Base-by-base conservation (phyloP, 345 rosid genomes). In the Zanthoxylum bungeanum region DNA sequence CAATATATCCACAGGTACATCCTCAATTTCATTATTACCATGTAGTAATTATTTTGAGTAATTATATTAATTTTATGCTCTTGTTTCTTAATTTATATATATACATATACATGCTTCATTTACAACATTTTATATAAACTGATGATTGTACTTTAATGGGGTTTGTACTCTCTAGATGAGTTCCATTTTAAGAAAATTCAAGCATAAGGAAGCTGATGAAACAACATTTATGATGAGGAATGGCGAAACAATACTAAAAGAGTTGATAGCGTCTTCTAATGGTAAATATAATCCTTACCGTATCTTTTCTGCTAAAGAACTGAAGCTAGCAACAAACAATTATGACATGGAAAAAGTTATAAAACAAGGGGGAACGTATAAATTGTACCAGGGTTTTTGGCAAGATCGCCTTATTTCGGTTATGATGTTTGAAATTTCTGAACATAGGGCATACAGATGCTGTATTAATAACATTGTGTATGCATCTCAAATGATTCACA, bases 321-420 rank as follows among this genome's bases (percentile, higher is more conserved):
- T 80, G 4, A 0, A 24, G 30, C 39, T 7, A 37, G 74, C 80
- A 24, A 70, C 71, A n/a, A 40, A 57, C 39, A 16, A 68, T 70
- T 47, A 2, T 8, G 21, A 27, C 22, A 1, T 25, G 2, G 16
- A 21, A 12, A 37, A 52, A 2, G 1, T 59, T 19, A n/a, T 34
- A 36, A 0, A 12, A 2, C 16, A 16, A 10, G 25, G 1, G 2
- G 19, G 1, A 3, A n/a, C 5, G 46, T 73, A 25, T 14, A 4
- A 27, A 7, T 24, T 56, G 14, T 62, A 74, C 50, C 61, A 40
- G 30, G 71, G 74, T 1, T 5, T 30, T 57, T 60, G 61, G 11
- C 66, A 65, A 24, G 64, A 53, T 3, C 76, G 64, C n/a, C 64
- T 50, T 1, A 21, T 77, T 1, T 21, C 21, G 9, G 27, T 77